A percentile compares a stretch with the other conserved stretches of the same genome.
Conservation (phyloP, 129 eudicot species). For the Lactuca sativa region DNA sequence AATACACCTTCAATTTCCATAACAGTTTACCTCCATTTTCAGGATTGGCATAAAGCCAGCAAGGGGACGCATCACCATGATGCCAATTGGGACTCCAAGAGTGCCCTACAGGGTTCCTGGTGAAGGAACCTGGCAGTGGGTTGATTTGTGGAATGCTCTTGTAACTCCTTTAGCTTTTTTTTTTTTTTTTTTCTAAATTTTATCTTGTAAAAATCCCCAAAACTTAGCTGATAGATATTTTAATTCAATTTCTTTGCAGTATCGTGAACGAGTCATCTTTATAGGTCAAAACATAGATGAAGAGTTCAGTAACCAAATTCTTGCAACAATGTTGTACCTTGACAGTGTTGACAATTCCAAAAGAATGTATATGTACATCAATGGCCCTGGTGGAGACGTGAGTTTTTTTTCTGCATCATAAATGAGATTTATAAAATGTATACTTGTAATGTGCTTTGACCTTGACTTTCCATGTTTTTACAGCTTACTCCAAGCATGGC, state of each 20-base stretch:
- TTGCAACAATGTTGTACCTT: slow-evolving; percentile 84
- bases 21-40: slow-evolving; percentile 15
- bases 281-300: slow-evolving; percentile 71
- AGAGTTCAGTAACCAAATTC: slow-evolving; percentile 67
- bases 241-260: slow-evolving; percentile 43
- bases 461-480: slow-evolving; percentile 16
- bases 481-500: slow-evolving; percentile 90
- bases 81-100: slow-evolving; percentile 85
- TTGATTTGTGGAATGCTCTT: slow-evolving; percentile 91
- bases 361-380: slow-evolving; percentile 66
- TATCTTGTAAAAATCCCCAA: background rate
- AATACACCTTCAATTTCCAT: background rate
- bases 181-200: background rate
- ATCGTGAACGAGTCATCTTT: slow-evolving; percentile 79
- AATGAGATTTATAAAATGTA: background rate
- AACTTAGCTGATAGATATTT: background rate
- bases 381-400: slow-evolving; percentile 90
- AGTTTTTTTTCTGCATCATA: slow-evolving; percentile 39
- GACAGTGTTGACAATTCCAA: slow-evolving; percentile 64
- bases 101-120: slow-evolving; percentile 68
- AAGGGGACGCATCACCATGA: slow-evolving; percentile 64
- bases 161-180: slow-evolving; percentile 42
- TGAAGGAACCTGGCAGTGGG: slow-evolving; percentile 77
- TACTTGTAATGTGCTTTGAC: background rate
- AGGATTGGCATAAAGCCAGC: slow-evolving; percentile 58